Base-by-base conservation (phyloP, 768 basidiomycete species). In the Tulasnella sp. region DNA sequence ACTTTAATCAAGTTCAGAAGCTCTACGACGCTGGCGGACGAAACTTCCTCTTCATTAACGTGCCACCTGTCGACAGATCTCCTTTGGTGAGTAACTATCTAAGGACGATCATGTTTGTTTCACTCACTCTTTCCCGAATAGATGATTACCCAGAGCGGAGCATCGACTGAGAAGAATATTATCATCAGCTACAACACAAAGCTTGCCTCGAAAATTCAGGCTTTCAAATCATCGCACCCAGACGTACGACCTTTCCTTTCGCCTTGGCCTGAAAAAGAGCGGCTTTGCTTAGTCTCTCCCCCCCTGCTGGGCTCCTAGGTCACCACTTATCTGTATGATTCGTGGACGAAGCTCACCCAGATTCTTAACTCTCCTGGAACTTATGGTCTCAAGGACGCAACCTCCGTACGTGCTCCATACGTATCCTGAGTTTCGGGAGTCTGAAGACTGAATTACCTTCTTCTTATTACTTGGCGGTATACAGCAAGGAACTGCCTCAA, bases 41-140 rank as follows among this genome's bases (percentile, higher is more conserved):
- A 48, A 90, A 89, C 78, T 92, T 91, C 85, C 84, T 91, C 24
- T 90, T 91, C 85, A 86, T 91, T 75, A 91, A 88, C 42, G 90
- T 92, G 21, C 91, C 91, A 3, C 90, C 90, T 1, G 86, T 87
- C n/a, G 84, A 91, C 75, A 86, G 90, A 42, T 87, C 90, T 5
- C 91, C 91, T 84, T 84, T 91, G 80, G 89, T 89, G 85, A 84
- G 81, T 87, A 84, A 34, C 87, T 87, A n/a, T 85, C 85, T 9
- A 85, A 86, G 27, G 16, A 44, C n/a, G 34, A 21, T 40, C 18
- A 71, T 10, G 39, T 10, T 40, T 40, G 27, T 46, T 14, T 16
- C 21, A 10, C 71, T 24, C n/a, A 46, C 36, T 27, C 73, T 36
- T 74, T 24, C 42, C 16, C 24, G 1, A 9, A 31, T 68, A 91